Percentiles rank a stretch among this genome's conserved stretches.
Conservation (phyloP, 495 filamentous ascomycete species). For the Hypoxylon fragiforme region DNA sequence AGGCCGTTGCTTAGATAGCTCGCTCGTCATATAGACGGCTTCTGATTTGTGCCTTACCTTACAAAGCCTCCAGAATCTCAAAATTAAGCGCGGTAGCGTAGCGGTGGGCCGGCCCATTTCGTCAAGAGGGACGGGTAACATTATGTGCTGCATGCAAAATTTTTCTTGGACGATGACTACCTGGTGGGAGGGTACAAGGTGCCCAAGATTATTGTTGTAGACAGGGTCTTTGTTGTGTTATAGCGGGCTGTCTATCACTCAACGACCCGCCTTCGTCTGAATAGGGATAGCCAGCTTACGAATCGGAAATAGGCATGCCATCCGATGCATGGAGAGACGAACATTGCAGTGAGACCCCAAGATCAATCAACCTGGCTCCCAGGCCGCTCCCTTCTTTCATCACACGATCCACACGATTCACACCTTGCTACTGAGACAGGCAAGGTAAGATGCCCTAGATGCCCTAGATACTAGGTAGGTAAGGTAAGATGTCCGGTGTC, state of each 20-base stretch:
- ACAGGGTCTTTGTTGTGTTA: neutral
- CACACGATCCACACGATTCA: no score
- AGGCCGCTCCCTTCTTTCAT: neutral
- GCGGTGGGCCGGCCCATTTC: conserved; percentile 12
- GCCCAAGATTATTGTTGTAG: no score
- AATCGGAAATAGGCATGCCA: conserved; percentile 12
- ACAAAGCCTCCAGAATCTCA: conserved; percentile 3
- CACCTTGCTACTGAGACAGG: conserved; percentile 2
- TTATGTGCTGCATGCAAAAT: conserved; percentile 23
- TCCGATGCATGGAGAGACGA: conserved; percentile 10
- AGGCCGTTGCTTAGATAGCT: conserved; percentile 12
- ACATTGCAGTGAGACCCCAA: conserved; percentile 15
- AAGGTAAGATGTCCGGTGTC: conserved; percentile 21
- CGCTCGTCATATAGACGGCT: neutral
- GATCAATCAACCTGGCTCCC: no score
- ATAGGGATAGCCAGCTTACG: neutral
- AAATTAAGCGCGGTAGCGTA: conserved; percentile 3
- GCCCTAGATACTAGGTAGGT: neutral
- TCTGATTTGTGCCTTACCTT: conserved; percentile 29
- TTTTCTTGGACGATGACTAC: conserved; percentile 15
- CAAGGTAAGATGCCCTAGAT: neutral
- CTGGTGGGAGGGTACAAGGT: no score
- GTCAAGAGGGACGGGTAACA: conserved; percentile 7
- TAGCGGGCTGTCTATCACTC: neutral
- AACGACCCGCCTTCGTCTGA: conserved; percentile 9